Conservation (phyloP, 768 basidiomycete genomes). For the Solioccasus polychromus region DNA sequence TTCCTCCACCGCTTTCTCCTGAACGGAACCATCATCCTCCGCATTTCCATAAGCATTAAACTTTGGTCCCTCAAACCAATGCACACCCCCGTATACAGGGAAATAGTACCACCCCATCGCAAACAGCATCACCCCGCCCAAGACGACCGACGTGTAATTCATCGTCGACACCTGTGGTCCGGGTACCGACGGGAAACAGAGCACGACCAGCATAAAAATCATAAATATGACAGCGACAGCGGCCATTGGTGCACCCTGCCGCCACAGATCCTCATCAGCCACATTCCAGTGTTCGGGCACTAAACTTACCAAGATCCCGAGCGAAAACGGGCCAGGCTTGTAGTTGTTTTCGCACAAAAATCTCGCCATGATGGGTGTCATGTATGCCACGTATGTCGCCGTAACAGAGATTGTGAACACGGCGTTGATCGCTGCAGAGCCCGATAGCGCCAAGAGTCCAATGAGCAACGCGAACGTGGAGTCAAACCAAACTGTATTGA, state of each 20-base stretch:
- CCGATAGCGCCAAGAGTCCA: constrained; percentile 51
- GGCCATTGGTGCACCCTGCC: constrained; percentile 34
- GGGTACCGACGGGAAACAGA: constrained; percentile 59
- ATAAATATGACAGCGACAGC: constrained; percentile 58
- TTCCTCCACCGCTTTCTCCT: not conserved
- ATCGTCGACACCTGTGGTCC: constrained; percentile 44
- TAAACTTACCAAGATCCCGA: constrained; percentile 38
- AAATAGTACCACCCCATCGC: constrained; percentile 63
- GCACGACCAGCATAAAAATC: constrained; percentile 57
- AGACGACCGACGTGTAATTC: constrained; percentile 71
- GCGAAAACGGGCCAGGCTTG: constrained; percentile 43
- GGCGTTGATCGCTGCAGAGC: constrained; percentile 51
- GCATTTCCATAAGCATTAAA: constrained; percentile 33
- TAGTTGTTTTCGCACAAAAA: constrained; percentile 44
- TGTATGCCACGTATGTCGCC: constrained; percentile 42
- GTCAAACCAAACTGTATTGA: constrained; percentile 57
- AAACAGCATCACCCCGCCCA: constrained; percentile 54
- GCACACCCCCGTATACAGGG: constrained; percentile 61
- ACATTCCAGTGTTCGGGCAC: not conserved
- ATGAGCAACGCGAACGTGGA: constrained; percentile 42
- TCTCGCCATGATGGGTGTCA: constrained; percentile 47
- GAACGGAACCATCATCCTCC: not conserved
- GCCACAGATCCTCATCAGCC: not conserved
- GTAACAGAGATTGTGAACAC: constrained; percentile 48
- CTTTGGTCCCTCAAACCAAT: constrained; percentile 69